Evolutionary conservation across 2,329 filamentous ascomycete species (phyloP).

Genomic region (Paraconiothyrium brasiliense): DNA sequence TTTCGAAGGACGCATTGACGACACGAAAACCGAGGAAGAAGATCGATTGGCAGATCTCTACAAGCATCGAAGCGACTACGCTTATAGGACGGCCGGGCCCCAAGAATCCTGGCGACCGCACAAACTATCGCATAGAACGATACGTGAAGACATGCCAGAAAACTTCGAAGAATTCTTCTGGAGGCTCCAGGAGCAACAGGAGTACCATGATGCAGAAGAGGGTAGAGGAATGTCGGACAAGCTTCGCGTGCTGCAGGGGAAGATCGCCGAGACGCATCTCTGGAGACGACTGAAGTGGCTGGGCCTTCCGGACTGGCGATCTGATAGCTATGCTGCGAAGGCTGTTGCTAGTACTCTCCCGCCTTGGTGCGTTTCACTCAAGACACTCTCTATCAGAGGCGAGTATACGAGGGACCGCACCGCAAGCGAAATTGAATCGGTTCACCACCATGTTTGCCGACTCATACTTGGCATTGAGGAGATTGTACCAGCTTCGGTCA

Average conservation of each 20-base stretch:
- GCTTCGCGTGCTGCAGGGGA: not conserved
- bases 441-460: slow-evolving; percentile 29
- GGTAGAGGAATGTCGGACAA: not conserved
- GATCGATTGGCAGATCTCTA: not conserved
- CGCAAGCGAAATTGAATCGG: not conserved
- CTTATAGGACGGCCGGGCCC: not conserved
- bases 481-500: slow-evolving; percentile 21
- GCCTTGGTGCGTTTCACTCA: slow-evolving; percentile 20
- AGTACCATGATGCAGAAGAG: not conserved
- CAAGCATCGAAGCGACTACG: not conserved
- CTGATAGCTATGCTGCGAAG: not conserved
- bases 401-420: slow-evolving; percentile 18
- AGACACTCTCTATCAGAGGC: slow-evolving; percentile 34
- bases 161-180: slow-evolving; percentile 11
- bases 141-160: not conserved
- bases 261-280: slow-evolving; percentile 9
- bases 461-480: slow-evolving; percentile 19
- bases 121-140: not conserved
- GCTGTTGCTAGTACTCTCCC: slow-evolving; percentile 8
- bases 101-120: not conserved
- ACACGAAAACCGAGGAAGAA: not conserved
- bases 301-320: slow-evolving; percentile 27
- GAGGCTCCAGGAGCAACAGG: not conserved
- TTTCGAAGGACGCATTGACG: not conserved
- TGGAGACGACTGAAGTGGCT: slow-evolving; percentile 29